Base-by-base conservation (phyloP, 1,284 basidiomycete species). In the Fomitopsis palustris region DNA sequence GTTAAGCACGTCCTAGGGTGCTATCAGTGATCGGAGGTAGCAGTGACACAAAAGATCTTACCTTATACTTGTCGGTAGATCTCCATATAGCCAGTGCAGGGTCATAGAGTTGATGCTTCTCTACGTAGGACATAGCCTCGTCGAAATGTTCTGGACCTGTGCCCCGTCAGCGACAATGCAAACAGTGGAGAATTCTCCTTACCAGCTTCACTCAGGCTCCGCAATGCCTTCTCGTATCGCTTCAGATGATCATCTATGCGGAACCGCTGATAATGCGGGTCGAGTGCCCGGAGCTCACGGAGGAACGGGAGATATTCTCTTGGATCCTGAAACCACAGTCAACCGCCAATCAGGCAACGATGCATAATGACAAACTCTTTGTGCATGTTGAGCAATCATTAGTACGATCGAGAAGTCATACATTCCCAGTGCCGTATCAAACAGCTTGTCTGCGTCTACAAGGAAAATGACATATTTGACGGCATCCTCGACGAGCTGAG, bases 381-480 rank as follows among this genome's bases (percentile, higher is more conserved):
- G 95, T 37, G 96, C 93, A 69, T 98, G 92, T 72, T 99, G 97
- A 1, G 97, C 96, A 38, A 99, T 85, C 87, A 99, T 89, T 35
- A 99, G 80, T 2, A 98, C 96, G 2, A 99, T 80, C 23, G 92
- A 88, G 75, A 99, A 98, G 74, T 99, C 95, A 74, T 99, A 99
- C 95, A 98, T 98, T 25, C 97, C 96, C 25, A 99, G 82, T 1
- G 97, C 97, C 5, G 92, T 92, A 70, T 98, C 88, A 76, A 96
- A 99, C 2, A 99, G 82, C 62, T 83, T 84, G 67, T 99, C 88
- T 0, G 95, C 94, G 69, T 98, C 95, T 17, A 95, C 94, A 33
- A 99, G 83, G 81, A 98, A 99, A 72, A 99, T 97, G 72, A 99
- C 91, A 70, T 99, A 99, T 72, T 96, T 98, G 68, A 98, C 92